Conservation (phyloP, 176 grass and related monocot species). For the Saccharum officinarum region DNA sequence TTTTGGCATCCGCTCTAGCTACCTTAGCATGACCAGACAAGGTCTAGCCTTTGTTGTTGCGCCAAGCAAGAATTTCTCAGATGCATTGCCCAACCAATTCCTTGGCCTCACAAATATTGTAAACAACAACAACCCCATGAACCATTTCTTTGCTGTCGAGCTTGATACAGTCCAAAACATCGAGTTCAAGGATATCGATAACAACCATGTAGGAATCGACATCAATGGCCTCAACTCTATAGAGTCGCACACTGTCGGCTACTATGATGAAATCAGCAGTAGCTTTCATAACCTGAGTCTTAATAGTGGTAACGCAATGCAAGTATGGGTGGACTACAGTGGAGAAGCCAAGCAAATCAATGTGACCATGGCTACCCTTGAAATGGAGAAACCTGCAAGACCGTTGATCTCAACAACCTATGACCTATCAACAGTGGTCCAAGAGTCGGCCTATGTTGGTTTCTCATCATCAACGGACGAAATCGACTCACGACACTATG, state of each 20-base stretch:
- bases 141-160: slow-evolving; percentile 40
- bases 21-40: neutral
- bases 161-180: slow-evolving; percentile 19
- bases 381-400: neutral
- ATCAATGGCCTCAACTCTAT: slow-evolving; percentile 17
- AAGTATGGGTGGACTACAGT: slow-evolving; percentile 44
- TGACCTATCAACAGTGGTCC: slow-evolving; percentile 5
- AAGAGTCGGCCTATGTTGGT: neutral
- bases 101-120: slow-evolving; percentile 17
- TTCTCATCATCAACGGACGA: slow-evolving; percentile 13
- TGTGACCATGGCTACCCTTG: slow-evolving; percentile 22
- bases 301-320: neutral
- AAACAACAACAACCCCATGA: neutral
- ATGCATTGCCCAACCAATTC: slow-evolving; percentile 27
- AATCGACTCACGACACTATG: neutral
- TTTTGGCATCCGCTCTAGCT: slow-evolving; percentile 15
- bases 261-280: neutral
- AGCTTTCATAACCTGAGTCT: slow-evolving; percentile 14
- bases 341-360: neutral
- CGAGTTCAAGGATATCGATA: slow-evolving; percentile 5
- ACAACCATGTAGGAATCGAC: slow-evolving; percentile 34
- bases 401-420: neutral
- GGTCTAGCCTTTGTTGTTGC: slow-evolving; percentile 43
- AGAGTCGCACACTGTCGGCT: neutral
- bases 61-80: slow-evolving; percentile 19